These are phyloP conservation scores for Corymbia citriodora DNA, from an alignment of 441 rosid species.

Conservation along the genomic window DNA sequence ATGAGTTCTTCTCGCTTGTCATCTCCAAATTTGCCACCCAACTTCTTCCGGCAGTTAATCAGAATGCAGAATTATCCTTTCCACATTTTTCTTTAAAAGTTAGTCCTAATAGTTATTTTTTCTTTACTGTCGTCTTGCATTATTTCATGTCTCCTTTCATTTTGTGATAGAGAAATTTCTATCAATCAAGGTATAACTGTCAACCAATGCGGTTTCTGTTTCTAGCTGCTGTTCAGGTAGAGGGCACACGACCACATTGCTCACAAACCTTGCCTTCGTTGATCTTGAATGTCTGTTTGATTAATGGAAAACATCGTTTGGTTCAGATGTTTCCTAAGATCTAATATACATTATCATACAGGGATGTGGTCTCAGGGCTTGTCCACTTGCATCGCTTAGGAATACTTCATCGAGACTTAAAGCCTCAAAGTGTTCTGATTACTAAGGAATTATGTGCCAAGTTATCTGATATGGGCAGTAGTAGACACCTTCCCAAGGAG, in stretches of 20 bases:
- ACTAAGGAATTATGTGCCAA: slow-evolving; percentile 70
- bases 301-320: background rate
- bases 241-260: background rate
- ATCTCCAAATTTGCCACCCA: background rate
- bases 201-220: slow-evolving; percentile 2
- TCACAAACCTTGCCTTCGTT: slow-evolving; percentile 17
- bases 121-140: background rate
- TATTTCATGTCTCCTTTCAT: background rate
- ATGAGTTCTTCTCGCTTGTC: background rate
- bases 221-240: background rate
- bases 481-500: slow-evolving; percentile 62
- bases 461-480: slow-evolving; percentile 96
- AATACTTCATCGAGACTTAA: slow-evolving; percentile 80
- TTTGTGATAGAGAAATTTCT: background rate
- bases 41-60: background rate
- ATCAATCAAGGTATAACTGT: background rate
- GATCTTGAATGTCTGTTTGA: background rate
- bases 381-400: slow-evolving; percentile 84
- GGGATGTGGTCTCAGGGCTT: slow-evolving; percentile 85
- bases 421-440: slow-evolving; percentile 91
- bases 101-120: background rate
- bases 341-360: slow-evolving; percentile 1
- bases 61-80: background rate
- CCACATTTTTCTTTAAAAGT: background rate
- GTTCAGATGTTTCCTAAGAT: background rate